phyloP scores from a whole-genome alignment of 345 rosid species.

The Pistacia integerrima region DNA sequence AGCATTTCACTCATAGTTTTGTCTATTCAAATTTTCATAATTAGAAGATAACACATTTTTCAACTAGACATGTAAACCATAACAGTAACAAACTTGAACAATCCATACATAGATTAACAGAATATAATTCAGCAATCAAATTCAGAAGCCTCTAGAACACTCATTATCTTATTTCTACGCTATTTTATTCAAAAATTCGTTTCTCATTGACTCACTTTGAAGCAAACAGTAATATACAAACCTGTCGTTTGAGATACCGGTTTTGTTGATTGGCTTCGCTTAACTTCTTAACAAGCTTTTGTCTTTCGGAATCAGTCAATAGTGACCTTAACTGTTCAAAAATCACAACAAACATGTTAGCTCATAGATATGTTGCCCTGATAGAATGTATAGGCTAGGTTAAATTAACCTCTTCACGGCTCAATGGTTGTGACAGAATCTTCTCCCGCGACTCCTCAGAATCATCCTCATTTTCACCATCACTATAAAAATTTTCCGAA shows the following conservation, averaged over 20 bases:
- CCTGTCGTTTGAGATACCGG: conserved; percentile 85
- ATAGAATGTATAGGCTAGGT: not conserved
- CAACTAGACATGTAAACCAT: not conserved
- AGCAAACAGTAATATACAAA: conserved; percentile 19
- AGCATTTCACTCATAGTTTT: not conserved
- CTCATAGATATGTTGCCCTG: not conserved
- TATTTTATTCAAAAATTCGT: not conserved
- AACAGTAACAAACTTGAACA: too few species aligned
- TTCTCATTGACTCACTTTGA: too few species aligned
- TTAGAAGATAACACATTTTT: not conserved
- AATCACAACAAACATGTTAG: conserved; percentile 12
- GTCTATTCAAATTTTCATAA: not conserved
- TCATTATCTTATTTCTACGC: not conserved
- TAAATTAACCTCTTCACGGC: conserved; percentile 57
- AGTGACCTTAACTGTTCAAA: conserved; percentile 58
- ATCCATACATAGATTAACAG: too few species aligned
- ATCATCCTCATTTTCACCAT: conserved; percentile 30
- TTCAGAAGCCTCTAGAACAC: not conserved
- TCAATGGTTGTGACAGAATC: conserved; percentile 46
- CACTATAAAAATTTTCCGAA: conserved; percentile 25
- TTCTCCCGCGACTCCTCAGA: conserved; percentile 42
- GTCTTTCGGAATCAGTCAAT: conserved; percentile 71
- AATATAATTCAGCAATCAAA: too few species aligned
- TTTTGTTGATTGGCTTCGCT: conserved; percentile 98
- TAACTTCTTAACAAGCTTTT: conserved; percentile 60